Conservation (phyloP, 2,329 filamentous ascomycete species). For the Aureobasidium uvarum region DNA sequence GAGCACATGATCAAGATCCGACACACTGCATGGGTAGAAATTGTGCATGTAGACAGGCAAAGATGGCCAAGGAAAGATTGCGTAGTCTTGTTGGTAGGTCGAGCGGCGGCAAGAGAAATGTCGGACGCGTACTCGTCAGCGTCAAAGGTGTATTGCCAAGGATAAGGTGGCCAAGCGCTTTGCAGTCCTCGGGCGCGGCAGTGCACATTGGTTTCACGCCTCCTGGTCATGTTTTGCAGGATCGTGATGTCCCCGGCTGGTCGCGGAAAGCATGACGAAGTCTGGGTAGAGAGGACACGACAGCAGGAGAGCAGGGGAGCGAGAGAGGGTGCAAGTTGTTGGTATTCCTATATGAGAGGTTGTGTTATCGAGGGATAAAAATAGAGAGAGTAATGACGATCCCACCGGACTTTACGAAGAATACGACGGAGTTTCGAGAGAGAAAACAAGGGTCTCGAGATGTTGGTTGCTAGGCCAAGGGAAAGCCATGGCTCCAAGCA, state of each 20-base stretch:
- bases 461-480: constrained; percentile 21
- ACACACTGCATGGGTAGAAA: neutral
- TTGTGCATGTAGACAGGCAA: neutral
- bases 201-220: neutral
- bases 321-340: neutral
- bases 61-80: constrained; percentile 14
- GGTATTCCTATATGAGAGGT: neutral
- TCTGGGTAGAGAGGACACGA: neutral
- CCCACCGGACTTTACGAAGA: neutral
- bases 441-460: neutral
- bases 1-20: neutral
- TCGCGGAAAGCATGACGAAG: neutral
- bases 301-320: neutral
- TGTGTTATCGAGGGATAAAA: constrained; percentile 2
- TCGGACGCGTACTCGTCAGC: constrained; percentile 8
- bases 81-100: constrained; percentile 12
- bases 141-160: constrained; percentile 8
- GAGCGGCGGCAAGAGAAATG: neutral
- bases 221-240: neutral
- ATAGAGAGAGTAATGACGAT: neutral
- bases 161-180: neutral
- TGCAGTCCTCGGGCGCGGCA: neutral
- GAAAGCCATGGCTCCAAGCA: constrained; percentile 9
- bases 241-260: neutral
- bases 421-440: constrained; percentile 2